Evolutionary conservation across 192 early-diverging fungal genomes (phyloP).

Genomic region (Mortierella hygrophila): DNA sequence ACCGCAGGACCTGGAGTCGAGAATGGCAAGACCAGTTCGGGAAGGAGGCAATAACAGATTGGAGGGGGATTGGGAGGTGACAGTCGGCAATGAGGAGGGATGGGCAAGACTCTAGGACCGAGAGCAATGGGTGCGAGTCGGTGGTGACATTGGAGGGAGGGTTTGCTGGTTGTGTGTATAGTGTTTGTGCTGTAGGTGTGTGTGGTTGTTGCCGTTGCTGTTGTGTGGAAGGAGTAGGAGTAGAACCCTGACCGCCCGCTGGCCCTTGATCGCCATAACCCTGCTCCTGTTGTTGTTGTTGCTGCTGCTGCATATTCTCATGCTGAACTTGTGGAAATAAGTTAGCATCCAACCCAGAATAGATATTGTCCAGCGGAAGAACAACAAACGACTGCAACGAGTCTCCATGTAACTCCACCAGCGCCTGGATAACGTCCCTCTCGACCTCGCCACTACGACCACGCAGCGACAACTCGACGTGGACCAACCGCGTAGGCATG

Average conservation of each 20-base stretch:
- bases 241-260: not conserved
- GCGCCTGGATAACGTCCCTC: not conserved
- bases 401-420: conserved; percentile 9
- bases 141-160: not conserved
- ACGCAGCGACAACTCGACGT: not conserved
- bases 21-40: conserved; percentile 5
- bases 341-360: not conserved
- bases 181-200: not conserved
- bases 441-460: not conserved
- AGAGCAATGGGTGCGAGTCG: not conserved
- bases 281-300: not conserved
- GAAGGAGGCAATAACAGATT: conserved; percentile 15
- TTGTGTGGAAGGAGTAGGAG: not conserved
- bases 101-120: conserved; percentile 17
- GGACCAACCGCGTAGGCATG: not conserved
- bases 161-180: not conserved
- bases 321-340: too few species aligned
- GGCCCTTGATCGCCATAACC: not conserved
- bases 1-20: not conserved
- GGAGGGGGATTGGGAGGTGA: not conserved
- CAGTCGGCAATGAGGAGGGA: conserved; percentile 7
- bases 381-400: conserved; percentile 17
- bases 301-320: not conserved
- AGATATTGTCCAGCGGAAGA: not conserved
- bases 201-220: not conserved